These are phyloP conservation scores for Apiospora sp. DNA, from an alignment of 2,329 filamentous ascomycete genomes.

Conservation along the genomic window DNA sequence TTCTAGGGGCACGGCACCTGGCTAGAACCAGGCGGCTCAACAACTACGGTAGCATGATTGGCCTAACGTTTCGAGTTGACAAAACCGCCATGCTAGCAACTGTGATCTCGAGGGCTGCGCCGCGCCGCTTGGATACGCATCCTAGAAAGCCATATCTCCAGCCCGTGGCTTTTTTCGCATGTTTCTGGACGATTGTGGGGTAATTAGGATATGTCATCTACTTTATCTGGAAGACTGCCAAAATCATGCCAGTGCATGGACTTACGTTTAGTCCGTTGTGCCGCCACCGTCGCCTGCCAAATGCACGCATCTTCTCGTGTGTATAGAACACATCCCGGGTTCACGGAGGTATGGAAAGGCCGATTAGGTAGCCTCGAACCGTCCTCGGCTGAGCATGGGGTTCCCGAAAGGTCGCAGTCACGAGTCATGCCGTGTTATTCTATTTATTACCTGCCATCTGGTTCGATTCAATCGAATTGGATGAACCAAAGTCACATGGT, in stretches of 20 bases:
- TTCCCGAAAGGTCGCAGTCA: not conserved
- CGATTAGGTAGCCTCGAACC: not conserved
- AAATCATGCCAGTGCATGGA: not conserved
- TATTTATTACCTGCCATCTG: not conserved
- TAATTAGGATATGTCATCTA: not conserved
- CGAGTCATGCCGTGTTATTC: not conserved
- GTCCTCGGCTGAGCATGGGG: not conserved
- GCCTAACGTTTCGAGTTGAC: slow-evolving; percentile 7
- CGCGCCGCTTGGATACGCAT: not conserved
- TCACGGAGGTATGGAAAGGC: not conserved
- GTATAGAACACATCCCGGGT: not conserved
- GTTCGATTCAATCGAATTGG: not conserved
- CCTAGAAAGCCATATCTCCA: not conserved
- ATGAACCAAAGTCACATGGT: not conserved
- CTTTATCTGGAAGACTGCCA: not conserved
- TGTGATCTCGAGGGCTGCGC: not conserved
- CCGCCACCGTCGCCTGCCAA: not conserved
- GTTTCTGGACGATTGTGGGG: not conserved
- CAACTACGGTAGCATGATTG: not conserved
- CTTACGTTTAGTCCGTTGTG: not conserved
- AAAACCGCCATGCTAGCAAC: not conserved
- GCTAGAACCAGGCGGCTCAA: not conserved
- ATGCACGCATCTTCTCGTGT: not conserved
- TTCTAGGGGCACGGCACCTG: slow-evolving; percentile 3
- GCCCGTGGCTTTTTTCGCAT: not conserved